Evolutionary conservation across 441 rosid genomes (phyloP).

Genomic region (Melastoma candidum): DNA sequence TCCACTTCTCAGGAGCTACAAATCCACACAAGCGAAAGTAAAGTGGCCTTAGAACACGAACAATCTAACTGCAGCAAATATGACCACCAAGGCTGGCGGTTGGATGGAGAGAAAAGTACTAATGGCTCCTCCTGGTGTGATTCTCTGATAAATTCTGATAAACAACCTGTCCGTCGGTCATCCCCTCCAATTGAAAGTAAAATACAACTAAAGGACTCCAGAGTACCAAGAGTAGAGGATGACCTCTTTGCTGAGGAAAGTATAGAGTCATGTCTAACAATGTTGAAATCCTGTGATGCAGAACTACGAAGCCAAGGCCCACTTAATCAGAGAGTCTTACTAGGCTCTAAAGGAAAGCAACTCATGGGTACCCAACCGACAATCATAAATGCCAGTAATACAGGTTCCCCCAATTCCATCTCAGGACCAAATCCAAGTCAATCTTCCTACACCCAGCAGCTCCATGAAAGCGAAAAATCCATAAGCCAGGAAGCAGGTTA

Average conservation of each 20-base stretch:
- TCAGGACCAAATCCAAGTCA: slow-evolving; percentile 16
- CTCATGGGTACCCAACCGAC: slow-evolving; percentile 13
- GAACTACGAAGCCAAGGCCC: slow-evolving; percentile 14
- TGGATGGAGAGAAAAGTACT: slow-evolving; percentile 20
- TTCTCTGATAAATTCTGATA: slow-evolving; percentile 25
- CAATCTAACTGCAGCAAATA: slow-evolving; percentile 24
- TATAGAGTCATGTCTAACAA: slow-evolving; percentile 34
- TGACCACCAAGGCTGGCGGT: slow-evolving; percentile 22
- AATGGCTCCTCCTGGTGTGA: slow-evolving; percentile 25
- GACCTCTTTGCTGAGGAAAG: slow-evolving; percentile 36
- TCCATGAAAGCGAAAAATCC: slow-evolving; percentile 23
- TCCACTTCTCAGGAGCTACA: slow-evolving; percentile 26
- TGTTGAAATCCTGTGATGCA: slow-evolving; percentile 26
- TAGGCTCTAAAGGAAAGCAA: slow-evolving; percentile 20
- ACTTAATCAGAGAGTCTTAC: slow-evolving; percentile 20
- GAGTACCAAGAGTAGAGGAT: slow-evolving; percentile 27
- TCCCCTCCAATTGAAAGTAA: slow-evolving; percentile 24
- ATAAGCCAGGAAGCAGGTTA: slow-evolving; percentile 23
- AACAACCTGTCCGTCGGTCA: slow-evolving; percentile 19
- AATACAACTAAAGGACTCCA: slow-evolving; percentile 23
- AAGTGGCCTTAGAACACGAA: slow-evolving; percentile 23
- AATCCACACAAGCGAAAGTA: slow-evolving; percentile 24
- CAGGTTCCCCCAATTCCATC: slow-evolving; percentile 20
- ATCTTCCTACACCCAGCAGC: slow-evolving; percentile 19
- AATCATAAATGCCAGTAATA: slow-evolving; percentile 20